These are phyloP conservation scores for Cicer yamashitae DNA, from an alignment of 306 rosid species.

Conservation along the genomic window DNA sequence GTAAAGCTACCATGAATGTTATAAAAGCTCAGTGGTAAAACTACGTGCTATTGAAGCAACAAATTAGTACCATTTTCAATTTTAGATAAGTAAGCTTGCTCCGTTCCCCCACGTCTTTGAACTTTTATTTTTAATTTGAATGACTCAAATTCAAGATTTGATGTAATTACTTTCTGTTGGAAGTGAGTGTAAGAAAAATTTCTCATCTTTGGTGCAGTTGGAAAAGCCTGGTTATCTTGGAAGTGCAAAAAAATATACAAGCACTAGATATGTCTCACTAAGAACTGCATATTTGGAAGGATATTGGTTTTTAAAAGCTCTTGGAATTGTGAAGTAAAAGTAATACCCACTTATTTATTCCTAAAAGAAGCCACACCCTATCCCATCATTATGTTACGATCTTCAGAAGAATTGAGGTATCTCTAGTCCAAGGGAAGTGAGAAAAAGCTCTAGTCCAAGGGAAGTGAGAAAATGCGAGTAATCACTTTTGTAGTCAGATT, in stretches of 20 bases:
- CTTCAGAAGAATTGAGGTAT: no score
- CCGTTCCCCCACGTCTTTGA: background rate
- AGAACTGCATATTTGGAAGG: background rate
- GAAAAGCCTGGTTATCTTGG: conserved; percentile 70
- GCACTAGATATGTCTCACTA: background rate
- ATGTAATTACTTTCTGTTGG: background rate
- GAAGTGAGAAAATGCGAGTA: no score
- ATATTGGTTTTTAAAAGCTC: background rate
- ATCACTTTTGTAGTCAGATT: no score
- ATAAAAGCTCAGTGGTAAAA: no score
- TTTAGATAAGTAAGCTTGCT: conserved; percentile 44
- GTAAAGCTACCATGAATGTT: no score
- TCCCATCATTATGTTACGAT: no score
- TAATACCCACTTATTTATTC: no score
- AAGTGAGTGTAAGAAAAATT: background rate
- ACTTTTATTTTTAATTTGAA: background rate
- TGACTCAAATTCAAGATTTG: background rate
- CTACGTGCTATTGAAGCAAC: background rate
- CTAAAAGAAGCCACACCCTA: no score
- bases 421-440: no score
- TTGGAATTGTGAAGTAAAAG: no score
- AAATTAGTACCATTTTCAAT: background rate
- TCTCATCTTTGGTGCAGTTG: conserved; percentile 54
- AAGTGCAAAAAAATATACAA: conserved; percentile 54
- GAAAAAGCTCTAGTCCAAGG: no score